Percentiles rank a stretch among this genome's conserved stretches.
phyloP scores from a whole-genome alignment of 2,329 filamentous ascomycete genomes.

The Fusarium nanum region DNA sequence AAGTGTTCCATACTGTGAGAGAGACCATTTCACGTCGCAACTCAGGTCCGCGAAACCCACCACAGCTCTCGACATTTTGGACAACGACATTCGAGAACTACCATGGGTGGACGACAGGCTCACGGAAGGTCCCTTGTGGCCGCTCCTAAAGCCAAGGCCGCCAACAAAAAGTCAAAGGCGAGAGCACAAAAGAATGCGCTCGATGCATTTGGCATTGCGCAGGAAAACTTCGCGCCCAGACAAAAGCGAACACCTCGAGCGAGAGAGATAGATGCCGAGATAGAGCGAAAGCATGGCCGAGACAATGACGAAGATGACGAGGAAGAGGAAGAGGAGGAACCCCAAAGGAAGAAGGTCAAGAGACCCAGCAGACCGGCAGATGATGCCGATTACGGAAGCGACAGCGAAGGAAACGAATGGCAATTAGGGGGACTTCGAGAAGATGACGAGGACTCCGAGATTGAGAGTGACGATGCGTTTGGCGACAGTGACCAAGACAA shows the following conservation, averaged over 20 bases:
- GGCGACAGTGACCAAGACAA: conserved; percentile 88
- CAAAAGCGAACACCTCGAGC: conserved; percentile 62
- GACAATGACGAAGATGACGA: conserved; percentile 60
- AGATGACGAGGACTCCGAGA: conserved; percentile 71
- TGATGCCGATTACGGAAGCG: conserved; percentile 78
- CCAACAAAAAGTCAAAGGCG: conserved; percentile 60
- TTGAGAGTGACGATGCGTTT: conserved; percentile 82
- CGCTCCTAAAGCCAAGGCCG: conserved; percentile 47
- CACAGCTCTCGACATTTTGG: conserved; percentile 13
- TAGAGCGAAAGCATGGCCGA: conserved; percentile 58
- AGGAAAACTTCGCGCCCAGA: conserved; percentile 62
- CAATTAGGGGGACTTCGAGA: conserved; percentile 72
- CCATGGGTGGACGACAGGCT: conserved; percentile 69
- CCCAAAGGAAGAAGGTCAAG: conserved; percentile 56
- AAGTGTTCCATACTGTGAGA: conserved; percentile 15
- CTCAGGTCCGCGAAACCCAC: conserved; percentile 33
- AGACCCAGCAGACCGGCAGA: conserved; percentile 54
- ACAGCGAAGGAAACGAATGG: conserved; percentile 90
- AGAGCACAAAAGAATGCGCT: conserved; percentile 63
- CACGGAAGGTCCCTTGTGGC: conserved; percentile 65
- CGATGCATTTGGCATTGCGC: conserved; percentile 68
- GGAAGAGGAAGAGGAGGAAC: conserved; percentile 62
- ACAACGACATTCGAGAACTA: conserved; percentile 16
- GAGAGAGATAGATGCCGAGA: conserved; percentile 63
- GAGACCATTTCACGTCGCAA: conserved; percentile 11